A percentile compares a stretch with the other conserved stretches of the same genome.
These are phyloP conservation scores for Juglanconis sp. DNA, from an alignment of 2,329 filamentous ascomycete species.

Conservation along the genomic window DNA sequence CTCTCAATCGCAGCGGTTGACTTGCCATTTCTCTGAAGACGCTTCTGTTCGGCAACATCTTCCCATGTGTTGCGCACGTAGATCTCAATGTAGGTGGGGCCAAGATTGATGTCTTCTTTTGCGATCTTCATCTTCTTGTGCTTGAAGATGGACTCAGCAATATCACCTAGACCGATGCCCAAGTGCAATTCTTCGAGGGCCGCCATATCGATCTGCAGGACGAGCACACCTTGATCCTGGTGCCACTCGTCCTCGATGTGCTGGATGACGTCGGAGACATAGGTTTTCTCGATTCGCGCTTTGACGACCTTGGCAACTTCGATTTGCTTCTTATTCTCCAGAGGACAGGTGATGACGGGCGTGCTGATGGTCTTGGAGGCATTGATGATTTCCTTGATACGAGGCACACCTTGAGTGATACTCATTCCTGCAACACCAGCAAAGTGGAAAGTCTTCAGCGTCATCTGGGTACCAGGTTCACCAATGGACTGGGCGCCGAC, in stretches of 20 bases:
- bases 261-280: slow-evolving; percentile 73
- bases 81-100: slow-evolving; percentile 66
- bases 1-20: slow-evolving; percentile 41
- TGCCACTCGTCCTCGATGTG: slow-evolving; percentile 89
- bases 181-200: slow-evolving; percentile 79
- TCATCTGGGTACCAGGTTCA: slow-evolving; percentile 98
- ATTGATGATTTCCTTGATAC: slow-evolving; percentile 99
- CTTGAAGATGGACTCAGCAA: slow-evolving; percentile 71
- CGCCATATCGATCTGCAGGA: slow-evolving; percentile 76
- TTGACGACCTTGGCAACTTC: slow-evolving; percentile 87
- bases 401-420: slow-evolving; percentile 97
- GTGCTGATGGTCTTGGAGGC: slow-evolving; percentile 92
- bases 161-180: slow-evolving; percentile 70
- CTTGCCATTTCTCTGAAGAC: slow-evolving; percentile 42
- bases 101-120: slow-evolving; percentile 61
- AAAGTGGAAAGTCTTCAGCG: slow-evolving; percentile 99
- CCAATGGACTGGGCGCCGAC: slow-evolving; percentile 97
- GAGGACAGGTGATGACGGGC: slow-evolving; percentile 83
- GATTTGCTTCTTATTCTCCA: slow-evolving; percentile 72
- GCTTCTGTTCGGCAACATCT: slow-evolving; percentile 46
- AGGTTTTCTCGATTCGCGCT: slow-evolving; percentile 92
- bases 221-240: slow-evolving; percentile 70
- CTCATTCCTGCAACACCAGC: slow-evolving; percentile 99
- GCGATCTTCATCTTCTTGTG: slow-evolving; percentile 80
- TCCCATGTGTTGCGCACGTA: slow-evolving; percentile 57